Base-by-base conservation (phyloP, 352 stramenopile genomes). In the Phytophthora megakarya region DNA sequence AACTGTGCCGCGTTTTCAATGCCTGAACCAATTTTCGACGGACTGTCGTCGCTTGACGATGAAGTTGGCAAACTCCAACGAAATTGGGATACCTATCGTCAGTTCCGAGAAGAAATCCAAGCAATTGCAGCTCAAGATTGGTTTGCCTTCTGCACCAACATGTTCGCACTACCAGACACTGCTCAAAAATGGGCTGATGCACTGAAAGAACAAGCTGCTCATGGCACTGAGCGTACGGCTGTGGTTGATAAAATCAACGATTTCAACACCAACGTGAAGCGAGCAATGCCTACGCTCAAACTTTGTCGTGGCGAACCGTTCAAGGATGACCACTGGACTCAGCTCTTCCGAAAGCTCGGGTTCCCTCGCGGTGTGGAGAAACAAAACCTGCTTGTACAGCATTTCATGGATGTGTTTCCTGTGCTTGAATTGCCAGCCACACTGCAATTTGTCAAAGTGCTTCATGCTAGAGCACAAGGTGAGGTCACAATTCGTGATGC, bases 271-370 rank as follows among this genome's bases (percentile, higher is more conserved):
- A 76, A 77, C 32, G 88, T 98, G 35, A 97, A 97, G 73, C 78
- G 87, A 44, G 85, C 91, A 0, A 93, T 97, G 72, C 93, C 95
- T 0, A 84, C 89, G 3, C 82, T 98, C 22, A 98, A 98, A 70
- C 90, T 98, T 38, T 98, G 92, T 61, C 81, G 92, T 4, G 92
- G 96, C 13, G 95, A 98, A 50, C 88, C 92, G 15, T 98, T 98
- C 70, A 98, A 98, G 59, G 95, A 98, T 53, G 96, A 98, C 59
- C 96, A 98, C 68, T 98, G 96, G 96, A 95, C 81, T 0, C 86
- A 96, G 57, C 80, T 98, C 33, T 91, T 98, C 40, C 80, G 88
- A 15, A 98, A 98, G 37, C 81, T 98, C 1, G 84, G 90, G 1
- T 77, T 98, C 26, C 84, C 94, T 16, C 79, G 85, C 11, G 70